Evolutionary conservation across 495 filamentous ascomycete species (phyloP), one percentile per base, ranked within the genome.

Genomic region (Lepraria neglecta): DNA sequence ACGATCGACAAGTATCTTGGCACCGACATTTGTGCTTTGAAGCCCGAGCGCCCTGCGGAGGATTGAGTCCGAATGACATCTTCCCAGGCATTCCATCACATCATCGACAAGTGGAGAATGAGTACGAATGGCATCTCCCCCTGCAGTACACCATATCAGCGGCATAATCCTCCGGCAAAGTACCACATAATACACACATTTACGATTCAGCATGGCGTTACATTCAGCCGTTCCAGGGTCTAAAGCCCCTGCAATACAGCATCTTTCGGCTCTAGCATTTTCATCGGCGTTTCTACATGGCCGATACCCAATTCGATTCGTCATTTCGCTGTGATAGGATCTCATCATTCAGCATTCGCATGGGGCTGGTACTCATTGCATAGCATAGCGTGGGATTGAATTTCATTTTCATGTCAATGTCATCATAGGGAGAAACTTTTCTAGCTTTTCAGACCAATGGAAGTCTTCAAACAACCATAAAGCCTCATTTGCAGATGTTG

Each of bases 11-110:
- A 60, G 40, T 53, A 75, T 56, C 60, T 80, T 14, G 74, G 75
- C 4, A 79, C 77, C 1, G 78, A 82, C 61, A 70, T 81, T 43
- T 82, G 79, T 64, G 78, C 76, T n/a, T 47, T 80, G 64, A 79
- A 73, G 35, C 35, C 35, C 7, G 35, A 38, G 24, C 24, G 24
- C 7, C 35, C 35, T 38, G 1, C 12, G 59, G 77, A 79, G 62
- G 78, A 82, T 33, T 54, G 30, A 54, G 17, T 31, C 17, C 30
- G 4, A 54, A 24, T 21, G 31, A 17, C 31, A 54, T 7, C 31
- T 38, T 28, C 31, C 9, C 12, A 38, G 6, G 12, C 21, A 54
- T 21, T 19, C 10, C 31, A 46, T 9, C 44, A 46, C 17, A 5
- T 46, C 19, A 46, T 46, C 19, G 44, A 46, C 44, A 46, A 6